Evolutionary conservation across 371 early-diverging fungal genomes (phyloP).

Genomic region (Saksenaea oblongispora): DNA sequence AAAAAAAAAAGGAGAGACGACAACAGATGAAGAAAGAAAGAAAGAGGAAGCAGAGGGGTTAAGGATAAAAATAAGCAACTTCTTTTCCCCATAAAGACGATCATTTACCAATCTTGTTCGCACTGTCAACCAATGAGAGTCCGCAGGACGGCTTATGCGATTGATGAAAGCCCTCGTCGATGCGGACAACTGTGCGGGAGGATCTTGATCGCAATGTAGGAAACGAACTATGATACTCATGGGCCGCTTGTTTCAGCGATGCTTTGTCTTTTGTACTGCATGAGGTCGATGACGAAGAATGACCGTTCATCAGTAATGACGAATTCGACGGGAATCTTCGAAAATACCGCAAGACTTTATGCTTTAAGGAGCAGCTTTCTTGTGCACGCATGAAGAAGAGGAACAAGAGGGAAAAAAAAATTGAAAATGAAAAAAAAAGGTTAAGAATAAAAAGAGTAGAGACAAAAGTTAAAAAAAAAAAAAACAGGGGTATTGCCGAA

Average conservation of each 20-base stretch:
- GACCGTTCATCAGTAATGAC: constrained; percentile 2
- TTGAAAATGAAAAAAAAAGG: not conserved
- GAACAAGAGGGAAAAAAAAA: not conserved
- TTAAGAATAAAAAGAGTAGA: not conserved
- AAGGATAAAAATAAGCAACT: not conserved
- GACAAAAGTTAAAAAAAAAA: not conserved
- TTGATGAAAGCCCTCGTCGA: constrained; percentile 28
- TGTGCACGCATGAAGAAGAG: not conserved
- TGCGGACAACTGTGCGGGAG: not conserved
- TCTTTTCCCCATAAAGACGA: constrained; percentile 1
- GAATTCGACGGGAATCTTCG: not conserved
- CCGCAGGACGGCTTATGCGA: constrained; percentile 12
- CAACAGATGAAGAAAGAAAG: not conserved
- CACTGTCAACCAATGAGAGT: constrained; percentile 4
- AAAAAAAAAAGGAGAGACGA: not conserved
- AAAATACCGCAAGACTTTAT: not conserved
- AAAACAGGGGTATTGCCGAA: not conserved
- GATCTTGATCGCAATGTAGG: not conserved
- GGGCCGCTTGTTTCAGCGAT: not conserved
- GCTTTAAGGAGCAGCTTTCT: not conserved
- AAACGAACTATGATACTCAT: not conserved
- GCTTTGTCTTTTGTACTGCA: not conserved
- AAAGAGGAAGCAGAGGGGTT: not conserved
- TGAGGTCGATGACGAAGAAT: not conserved
- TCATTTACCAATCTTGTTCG: constrained; percentile 12